Percentiles rank a stretch among this genome's conserved stretches.
These are phyloP conservation scores for Fusarium begoniae DNA, from an alignment of 2,329 filamentous ascomycete species.

Conservation along the genomic window DNA sequence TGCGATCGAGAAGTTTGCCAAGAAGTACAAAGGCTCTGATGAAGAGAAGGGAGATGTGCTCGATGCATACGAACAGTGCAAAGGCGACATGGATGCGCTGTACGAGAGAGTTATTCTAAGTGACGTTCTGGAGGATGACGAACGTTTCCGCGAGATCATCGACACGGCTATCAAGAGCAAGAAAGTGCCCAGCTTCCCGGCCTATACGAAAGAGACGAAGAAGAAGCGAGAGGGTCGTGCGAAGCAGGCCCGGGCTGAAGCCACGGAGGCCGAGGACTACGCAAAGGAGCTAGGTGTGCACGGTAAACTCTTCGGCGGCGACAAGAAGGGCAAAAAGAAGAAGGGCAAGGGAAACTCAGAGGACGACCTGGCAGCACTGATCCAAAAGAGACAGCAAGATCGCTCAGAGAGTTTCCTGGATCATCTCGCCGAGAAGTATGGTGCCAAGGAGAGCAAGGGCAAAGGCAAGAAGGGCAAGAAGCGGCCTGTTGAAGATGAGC, in stretches of 20 bases:
- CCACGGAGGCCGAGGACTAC: constrained; percentile 76
- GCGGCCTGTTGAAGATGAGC: constrained; percentile 67
- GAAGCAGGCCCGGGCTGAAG: constrained; percentile 72
- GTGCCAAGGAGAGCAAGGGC: constrained; percentile 51
- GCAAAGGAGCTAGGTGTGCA: constrained; percentile 79
- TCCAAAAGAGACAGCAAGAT: constrained; percentile 74
- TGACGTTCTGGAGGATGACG: constrained; percentile 83
- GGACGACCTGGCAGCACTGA: constrained; percentile 74
- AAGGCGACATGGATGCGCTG: constrained; percentile 80
- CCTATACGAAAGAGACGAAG: constrained; percentile 79
- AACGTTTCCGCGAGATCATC: constrained; percentile 82
- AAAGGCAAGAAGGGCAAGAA: constrained; percentile 63
- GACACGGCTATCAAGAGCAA: constrained; percentile 78
- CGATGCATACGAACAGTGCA: constrained; percentile 73
- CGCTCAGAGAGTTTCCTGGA: constrained; percentile 72
- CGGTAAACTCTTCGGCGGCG: constrained; percentile 70
- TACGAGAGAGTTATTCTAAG: constrained; percentile 90
- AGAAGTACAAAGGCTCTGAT: constrained; percentile 83
- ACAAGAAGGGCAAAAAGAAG: constrained; percentile 57
- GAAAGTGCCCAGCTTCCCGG: constrained; percentile 71
- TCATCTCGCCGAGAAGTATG: constrained; percentile 80
- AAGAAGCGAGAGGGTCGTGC: constrained; percentile 67
- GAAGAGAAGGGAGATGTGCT: constrained; percentile 86
- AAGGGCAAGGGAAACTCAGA: constrained; percentile 57
- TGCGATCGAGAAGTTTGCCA: constrained; percentile 78